Conservation (phyloP, 306 rosid genomes). For the Benincasa hispida region DNA sequence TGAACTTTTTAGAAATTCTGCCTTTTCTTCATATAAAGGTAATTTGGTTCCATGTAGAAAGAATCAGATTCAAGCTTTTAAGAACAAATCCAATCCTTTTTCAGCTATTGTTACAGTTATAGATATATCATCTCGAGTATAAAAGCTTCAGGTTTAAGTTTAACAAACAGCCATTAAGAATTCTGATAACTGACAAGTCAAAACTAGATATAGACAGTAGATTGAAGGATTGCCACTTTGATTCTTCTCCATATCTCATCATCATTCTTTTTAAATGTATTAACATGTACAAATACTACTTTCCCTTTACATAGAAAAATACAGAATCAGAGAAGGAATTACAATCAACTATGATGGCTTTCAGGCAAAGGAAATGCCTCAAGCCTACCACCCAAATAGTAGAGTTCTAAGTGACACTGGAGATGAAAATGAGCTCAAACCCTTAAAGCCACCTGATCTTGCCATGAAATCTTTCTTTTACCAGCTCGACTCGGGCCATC, state of each 20-base stretch:
- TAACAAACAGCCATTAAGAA: no score
- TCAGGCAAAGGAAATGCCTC: neutral
- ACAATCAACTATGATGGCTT: neutral
- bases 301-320: slow-evolving; percentile 6
- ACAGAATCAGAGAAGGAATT: slow-evolving; percentile 3
- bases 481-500: slow-evolving; percentile 61
- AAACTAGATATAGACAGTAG: neutral
- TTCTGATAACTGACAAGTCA: neutral
- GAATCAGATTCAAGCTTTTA: neutral
- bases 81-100: neutral
- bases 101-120: no score
- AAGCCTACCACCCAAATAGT: neutral
- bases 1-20: no score
- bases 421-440: slow-evolving; percentile 34
- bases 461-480: slow-evolving; percentile 98
- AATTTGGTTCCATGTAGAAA: neutral
- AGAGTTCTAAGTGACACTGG: neutral
- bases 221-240: neutral
- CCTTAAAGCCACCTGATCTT: slow-evolving; percentile 87
- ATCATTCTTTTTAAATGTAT: neutral
- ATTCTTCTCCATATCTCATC: neutral
- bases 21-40: neutral
- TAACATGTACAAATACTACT: slow-evolving; percentile 5
- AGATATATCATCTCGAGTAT: no score
- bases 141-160: no score